Base-by-base conservation (phyloP, 352 stramenopile species). In the Phytophthora multivora region DNA sequence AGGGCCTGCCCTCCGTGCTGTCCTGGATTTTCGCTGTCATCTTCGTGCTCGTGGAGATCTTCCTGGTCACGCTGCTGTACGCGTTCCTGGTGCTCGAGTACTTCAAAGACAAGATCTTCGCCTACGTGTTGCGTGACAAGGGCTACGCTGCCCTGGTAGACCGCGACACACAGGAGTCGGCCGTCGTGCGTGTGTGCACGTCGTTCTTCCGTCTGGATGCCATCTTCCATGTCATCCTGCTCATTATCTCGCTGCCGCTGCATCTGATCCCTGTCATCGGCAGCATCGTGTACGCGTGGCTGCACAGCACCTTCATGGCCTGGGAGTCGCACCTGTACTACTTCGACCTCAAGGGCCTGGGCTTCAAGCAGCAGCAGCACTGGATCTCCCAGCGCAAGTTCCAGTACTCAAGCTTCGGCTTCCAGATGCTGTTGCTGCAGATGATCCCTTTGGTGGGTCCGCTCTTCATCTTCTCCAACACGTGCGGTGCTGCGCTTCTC, bases 381-480 rank as follows among this genome's bases (percentile, higher is more conserved):
- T 76, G 79, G 55, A 67, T 89, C 30, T 15, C 67, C 28, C 54
- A 65, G 40, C 77, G 62, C 59, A 75, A 73, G 43, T 25, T 72
- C 40, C 51, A 80, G 36, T 89, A 87, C 63, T 66, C 77, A 35
- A 70, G 59, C 35, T 89, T 88, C 49, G 79, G 79, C 40, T 77
- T 80, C 63, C 75, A 83, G 42, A 73, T 71, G 38, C 51, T 84
- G 63, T 67, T 83, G 51, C 60, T 89, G 49, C 75, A 86, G 40
- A 81, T 89, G 64, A 78, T 89, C 18, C 79, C 77, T 30, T 53
- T 82, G 42, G 42, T 89, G 13, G 77, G 77, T 1, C 62, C 72
- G 50, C 49, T 89, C 30, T 86, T 89, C 50, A 63, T 82, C n/a
- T 83, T 88, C 55, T 82, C 71, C 33, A 89, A 89, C 64, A 82